A percentile compares a stretch with the other conserved stretches of the same genome.
Conservation (phyloP, 2,329 filamentous ascomycete species). For the Leptographium lundbergii region DNA sequence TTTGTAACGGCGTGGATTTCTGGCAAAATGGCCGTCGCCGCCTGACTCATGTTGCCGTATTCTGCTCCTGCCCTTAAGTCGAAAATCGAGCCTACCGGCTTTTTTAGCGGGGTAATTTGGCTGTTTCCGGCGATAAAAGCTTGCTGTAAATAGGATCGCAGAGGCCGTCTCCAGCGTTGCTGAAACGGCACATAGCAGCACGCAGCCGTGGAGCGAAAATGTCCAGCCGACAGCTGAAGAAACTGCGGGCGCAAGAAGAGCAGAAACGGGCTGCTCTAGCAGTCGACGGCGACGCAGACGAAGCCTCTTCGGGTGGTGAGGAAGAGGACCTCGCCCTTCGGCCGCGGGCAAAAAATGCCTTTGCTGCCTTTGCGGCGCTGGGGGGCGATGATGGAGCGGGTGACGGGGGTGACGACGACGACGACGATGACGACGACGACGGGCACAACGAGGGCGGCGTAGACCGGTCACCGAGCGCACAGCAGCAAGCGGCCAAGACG, state of each 20-base stretch:
- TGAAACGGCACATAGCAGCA: not conserved
- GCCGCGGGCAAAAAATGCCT: slow-evolving; percentile 18
- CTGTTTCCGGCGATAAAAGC: not conserved
- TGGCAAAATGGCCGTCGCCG: not conserved
- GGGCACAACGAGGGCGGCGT: slow-evolving; percentile 13
- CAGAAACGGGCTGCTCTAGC: slow-evolving; percentile 4
- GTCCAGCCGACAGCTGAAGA: slow-evolving; percentile 40
- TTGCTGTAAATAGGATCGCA: not conserved
- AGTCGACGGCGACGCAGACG: slow-evolving; percentile 12
- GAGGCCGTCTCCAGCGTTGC: too few species aligned
- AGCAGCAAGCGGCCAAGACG: not conserved
- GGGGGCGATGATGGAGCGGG: slow-evolving; percentile 29
- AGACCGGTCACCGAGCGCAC: not conserved
- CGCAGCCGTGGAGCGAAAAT: slow-evolving; percentile 17
- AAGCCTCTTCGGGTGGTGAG: slow-evolving; percentile 13
- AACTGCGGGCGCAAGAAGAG: slow-evolving; percentile 37
- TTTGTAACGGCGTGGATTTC: too few species aligned
- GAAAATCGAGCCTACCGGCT: not conserved
- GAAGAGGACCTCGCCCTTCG: not conserved
- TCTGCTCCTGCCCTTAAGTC: not conserved
- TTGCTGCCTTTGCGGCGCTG: slow-evolving; percentile 37
- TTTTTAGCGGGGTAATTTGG: not conserved
- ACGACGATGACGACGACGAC: slow-evolving; percentile 21
- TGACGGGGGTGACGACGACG: slow-evolving; percentile 23
- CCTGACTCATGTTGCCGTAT: not conserved